Conservation (phyloP, 2,329 filamentous ascomycete genomes). For the Colletotrichum cordylinicola region DNA sequence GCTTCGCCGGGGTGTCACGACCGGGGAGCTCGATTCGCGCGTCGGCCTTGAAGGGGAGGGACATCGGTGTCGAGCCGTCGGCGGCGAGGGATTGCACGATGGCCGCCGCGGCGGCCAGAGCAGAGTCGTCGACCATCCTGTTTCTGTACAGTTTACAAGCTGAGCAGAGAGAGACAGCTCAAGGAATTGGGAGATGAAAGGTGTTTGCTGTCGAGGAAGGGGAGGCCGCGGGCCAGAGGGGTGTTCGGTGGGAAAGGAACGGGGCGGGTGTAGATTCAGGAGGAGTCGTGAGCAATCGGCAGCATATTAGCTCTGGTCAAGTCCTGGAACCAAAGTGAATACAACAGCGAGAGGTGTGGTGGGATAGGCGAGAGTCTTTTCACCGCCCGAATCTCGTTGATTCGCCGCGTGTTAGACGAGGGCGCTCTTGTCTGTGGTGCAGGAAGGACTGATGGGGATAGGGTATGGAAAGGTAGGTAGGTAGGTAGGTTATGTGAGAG, state of each 20-base stretch:
- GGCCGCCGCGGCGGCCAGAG: constrained; percentile 58
- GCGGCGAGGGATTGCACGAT: constrained; percentile 59
- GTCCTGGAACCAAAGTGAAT: constrained; percentile 20
- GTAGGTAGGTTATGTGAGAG: neutral
- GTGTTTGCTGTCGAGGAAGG: neutral
- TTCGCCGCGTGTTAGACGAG: constrained; percentile 6
- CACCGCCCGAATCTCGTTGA: constrained; percentile 13
- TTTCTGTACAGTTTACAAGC: neutral
- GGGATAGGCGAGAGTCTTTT: neutral
- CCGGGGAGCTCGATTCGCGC: constrained; percentile 76
- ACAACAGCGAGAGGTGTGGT: neutral
- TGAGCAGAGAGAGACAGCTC: neutral
- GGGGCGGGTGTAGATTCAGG: constrained; percentile 13
- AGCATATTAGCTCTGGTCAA: constrained; percentile 21
- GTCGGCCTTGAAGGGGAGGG: constrained; percentile 46
- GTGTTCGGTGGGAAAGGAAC: neutral
- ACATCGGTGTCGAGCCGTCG: constrained; percentile 43
- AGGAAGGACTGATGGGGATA: neutral
- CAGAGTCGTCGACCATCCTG: constrained; percentile 60
- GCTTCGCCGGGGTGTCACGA: constrained; percentile 75
- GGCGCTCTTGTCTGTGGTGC: neutral
- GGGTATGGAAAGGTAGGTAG: neutral
- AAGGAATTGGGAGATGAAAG: neutral
- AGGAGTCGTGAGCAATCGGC: constrained; percentile 16
- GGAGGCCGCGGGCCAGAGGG: neutral